Conservation (phyloP, 2,329 filamentous ascomycete genomes). For the Cladosporium sp. region DNA sequence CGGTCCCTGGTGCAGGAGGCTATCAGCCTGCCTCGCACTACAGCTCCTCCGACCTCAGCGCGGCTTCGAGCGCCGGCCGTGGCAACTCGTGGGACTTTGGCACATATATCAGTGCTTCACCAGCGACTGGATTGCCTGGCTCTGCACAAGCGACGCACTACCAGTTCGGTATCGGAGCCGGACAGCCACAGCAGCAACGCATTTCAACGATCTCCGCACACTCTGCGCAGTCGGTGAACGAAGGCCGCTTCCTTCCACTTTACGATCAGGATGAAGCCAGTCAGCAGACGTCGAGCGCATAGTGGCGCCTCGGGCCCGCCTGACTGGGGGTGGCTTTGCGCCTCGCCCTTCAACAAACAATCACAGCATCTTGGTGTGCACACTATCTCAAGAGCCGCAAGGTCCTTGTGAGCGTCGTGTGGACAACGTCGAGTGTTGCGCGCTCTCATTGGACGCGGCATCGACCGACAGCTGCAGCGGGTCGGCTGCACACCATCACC, state of each 20-base stretch:
- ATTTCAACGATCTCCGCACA: constrained; percentile 27
- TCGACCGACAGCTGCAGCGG: constrained; percentile 10
- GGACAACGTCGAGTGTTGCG: constrained; percentile 2
- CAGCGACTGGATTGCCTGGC: constrained; percentile 33
- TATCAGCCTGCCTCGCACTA: constrained; percentile 36
- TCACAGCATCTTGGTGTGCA: constrained; percentile 15
- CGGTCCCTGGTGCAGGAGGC: constrained; percentile 32
- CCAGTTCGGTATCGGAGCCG: constrained; percentile 23
- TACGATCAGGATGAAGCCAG: constrained; percentile 36
- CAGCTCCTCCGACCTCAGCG: constrained; percentile 31
- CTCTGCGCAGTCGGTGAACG: constrained; percentile 31
- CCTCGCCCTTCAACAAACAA: constrained; percentile 19
- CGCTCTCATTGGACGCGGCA: constrained; percentile 8
- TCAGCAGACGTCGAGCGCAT: constrained; percentile 32
- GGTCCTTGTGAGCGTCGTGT: constrained; percentile 15
- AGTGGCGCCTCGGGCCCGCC: constrained; percentile 11
- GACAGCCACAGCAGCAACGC: constrained; percentile 25
- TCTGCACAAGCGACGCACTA: constrained; percentile 30
- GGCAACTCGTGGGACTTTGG: constrained; percentile 34
- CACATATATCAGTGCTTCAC: constrained; percentile 30
- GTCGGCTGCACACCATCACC: constrained; percentile 12
- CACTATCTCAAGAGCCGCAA: constrained; percentile 14
- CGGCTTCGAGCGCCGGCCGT: constrained; percentile 23
- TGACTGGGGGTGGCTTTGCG: constrained; percentile 15
- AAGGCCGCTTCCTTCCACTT: constrained; percentile 37